phyloP scores from a whole-genome alignment of 768 basidiomycete genomes.

The Trametes maxima region DNA sequence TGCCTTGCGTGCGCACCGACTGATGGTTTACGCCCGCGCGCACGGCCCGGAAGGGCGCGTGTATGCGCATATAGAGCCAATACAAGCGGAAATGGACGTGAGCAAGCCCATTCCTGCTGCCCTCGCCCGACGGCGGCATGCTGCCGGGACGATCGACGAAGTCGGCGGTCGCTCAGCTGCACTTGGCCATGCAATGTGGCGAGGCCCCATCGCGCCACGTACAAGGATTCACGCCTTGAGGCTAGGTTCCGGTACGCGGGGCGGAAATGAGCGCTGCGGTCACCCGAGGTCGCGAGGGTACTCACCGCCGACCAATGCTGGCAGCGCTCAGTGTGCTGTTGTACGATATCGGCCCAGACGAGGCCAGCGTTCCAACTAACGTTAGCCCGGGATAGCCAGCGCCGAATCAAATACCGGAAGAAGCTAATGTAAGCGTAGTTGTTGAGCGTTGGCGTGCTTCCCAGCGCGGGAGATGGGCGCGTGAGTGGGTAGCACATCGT shows the following conservation, averaged over 20 bases:
- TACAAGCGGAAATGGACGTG: neutral
- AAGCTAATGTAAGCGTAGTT: neutral
- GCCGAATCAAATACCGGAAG: too few relatives aligned
- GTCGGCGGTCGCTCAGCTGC: neutral
- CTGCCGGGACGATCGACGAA: neutral
- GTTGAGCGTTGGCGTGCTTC: neutral
- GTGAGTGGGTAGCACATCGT: constrained; percentile 15
- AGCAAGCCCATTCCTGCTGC: too few relatives aligned
- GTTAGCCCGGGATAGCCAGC: neutral
- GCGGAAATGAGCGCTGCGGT: constrained; percentile 1
- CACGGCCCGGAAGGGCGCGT: neutral
- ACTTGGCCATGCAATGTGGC: neutral
- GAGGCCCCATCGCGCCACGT: neutral
- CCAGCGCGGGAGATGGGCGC: neutral
- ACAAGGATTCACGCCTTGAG: neutral
- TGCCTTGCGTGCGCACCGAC: constrained; percentile 3
- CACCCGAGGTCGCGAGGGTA: neutral
- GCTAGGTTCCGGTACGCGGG: neutral
- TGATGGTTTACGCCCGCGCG: constrained; percentile 3
- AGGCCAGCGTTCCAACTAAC: neutral
- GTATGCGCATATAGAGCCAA: neutral
- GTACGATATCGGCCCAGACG: neutral
- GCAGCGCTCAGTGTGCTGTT: too few relatives aligned
- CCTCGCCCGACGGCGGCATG: neutral
- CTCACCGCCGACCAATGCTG: neutral